Percentiles rank a stretch among this genome's conserved stretches.
These are phyloP conservation scores for Hymenoscyphus salicellus DNA, from an alignment of 2,329 filamentous ascomycete genomes.

Conservation along the genomic window DNA sequence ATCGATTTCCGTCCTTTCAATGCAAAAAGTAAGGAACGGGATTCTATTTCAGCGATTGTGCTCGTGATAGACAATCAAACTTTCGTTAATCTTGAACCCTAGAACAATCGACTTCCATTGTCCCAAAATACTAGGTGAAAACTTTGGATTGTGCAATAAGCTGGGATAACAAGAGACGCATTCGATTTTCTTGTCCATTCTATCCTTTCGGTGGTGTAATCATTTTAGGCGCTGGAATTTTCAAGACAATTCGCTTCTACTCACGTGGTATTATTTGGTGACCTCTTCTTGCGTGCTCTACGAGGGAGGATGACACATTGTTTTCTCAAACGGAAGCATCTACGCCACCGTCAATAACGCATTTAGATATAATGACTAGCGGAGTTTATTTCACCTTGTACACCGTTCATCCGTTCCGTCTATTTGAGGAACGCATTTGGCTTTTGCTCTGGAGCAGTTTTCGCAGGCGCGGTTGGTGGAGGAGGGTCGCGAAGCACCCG, in stretches of 20 bases:
- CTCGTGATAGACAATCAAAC: not conserved
- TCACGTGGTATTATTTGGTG: conserved; percentile 23
- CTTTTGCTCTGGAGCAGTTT: conserved; percentile 26
- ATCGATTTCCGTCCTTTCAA: too few relatives aligned
- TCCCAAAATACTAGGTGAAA: not conserved
- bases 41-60: too few relatives aligned
- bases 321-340: conserved; percentile 26
- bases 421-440: conserved; percentile 23
- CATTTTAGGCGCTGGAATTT: not conserved
- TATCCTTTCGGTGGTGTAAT: not conserved
- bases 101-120: not conserved
- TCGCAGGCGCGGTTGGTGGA: conserved; percentile 20
- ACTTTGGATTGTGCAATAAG: not conserved
- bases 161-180: not conserved
- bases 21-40: too few relatives aligned
- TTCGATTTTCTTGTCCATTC: too few relatives aligned
- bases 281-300: conserved; percentile 22
- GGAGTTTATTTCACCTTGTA: conserved; percentile 15
- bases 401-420: conserved; percentile 14
- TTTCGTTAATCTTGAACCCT: not conserved
- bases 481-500: not conserved
- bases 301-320: conserved; percentile 22
- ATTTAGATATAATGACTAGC: not conserved
- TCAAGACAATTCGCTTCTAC: not conserved
- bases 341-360: conserved; percentile 7